Evolutionary conservation across 1,139 yeast species (phyloP).

Genomic region (Blastobotrys arbuscula): DNA sequence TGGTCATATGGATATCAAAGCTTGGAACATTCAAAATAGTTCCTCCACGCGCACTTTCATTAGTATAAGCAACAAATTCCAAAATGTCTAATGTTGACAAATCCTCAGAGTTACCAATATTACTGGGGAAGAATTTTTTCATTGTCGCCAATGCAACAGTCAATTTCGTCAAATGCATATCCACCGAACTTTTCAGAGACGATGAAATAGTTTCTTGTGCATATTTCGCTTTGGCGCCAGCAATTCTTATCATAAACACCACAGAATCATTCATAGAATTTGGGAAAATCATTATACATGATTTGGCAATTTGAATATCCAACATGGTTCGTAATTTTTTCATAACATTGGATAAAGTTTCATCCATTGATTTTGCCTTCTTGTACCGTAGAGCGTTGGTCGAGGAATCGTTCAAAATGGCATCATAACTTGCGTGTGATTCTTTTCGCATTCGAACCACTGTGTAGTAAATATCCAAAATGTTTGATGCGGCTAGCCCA

Average conservation of each 20-base stretch:
- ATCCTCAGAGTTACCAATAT: constrained; percentile 32
- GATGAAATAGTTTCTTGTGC: constrained; percentile 24
- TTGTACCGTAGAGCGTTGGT: constrained; percentile 9
- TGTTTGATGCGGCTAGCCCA: constrained; percentile 77
- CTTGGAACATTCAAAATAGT: constrained; percentile 75
- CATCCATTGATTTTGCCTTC: constrained; percentile 9
- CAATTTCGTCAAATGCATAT: constrained; percentile 50
- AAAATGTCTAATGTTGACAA: constrained; percentile 44
- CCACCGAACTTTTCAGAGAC: constrained; percentile 23
- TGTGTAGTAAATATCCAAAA: constrained; percentile 71
- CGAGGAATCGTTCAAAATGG: constrained; percentile 56
- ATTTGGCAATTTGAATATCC: constrained; percentile 50
- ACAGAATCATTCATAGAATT: constrained; percentile 69
- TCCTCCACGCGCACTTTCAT: constrained; percentile 65
- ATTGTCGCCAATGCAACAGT: constrained; percentile 58
- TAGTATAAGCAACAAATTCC: constrained; percentile 52
- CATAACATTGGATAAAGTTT: constrained; percentile 17
- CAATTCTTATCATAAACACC: constrained; percentile 60
- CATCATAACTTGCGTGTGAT: constrained; percentile 63
- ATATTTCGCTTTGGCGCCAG: constrained; percentile 55
- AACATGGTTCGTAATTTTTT: constrained; percentile 48
- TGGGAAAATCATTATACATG: constrained; percentile 66
- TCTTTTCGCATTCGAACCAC: constrained; percentile 69
- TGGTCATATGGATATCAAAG: constrained; percentile 66
- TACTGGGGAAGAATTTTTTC: constrained; percentile 35